Evolutionary conservation across 306 rosid genomes (phyloP).

Genomic region (Luffa aegyptiaca): DNA sequence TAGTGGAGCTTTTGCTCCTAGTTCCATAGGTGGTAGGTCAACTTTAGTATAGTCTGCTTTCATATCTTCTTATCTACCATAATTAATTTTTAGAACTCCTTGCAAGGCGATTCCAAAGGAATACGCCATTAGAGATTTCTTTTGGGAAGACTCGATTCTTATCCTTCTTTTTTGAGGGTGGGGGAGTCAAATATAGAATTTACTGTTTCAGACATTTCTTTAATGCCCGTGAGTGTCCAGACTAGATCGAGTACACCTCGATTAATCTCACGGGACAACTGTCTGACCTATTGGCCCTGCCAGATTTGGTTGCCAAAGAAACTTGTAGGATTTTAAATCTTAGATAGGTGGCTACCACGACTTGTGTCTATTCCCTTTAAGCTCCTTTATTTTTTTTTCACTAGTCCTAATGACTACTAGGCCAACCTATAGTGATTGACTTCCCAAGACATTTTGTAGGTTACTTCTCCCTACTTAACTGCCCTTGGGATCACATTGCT

Average conservation of each 20-base stretch:
- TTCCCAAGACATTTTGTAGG: neutral
- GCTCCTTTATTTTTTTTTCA: neutral
- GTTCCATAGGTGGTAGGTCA: neutral
- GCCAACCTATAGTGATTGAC: neutral
- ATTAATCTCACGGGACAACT: neutral
- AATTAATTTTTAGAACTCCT: neutral
- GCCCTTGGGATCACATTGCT: neutral
- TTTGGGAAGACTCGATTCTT: neutral
- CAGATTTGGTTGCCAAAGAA: neutral
- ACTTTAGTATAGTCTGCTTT: neutral
- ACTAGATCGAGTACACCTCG: neutral
- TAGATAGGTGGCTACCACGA: neutral
- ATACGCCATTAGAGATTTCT: neutral
- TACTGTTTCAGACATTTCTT: neutral
- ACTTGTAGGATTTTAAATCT: neutral
- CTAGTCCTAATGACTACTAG: neutral
- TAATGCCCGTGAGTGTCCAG: neutral
- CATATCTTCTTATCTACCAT: neutral
- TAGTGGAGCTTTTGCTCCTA: neutral
- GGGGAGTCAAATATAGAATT: neutral
- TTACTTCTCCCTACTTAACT: neutral
- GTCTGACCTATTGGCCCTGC: neutral
- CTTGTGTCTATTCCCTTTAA: neutral
- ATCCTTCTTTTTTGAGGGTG: neutral
- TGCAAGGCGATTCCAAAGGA: neutral